Evolutionary conservation across 1,284 basidiomycete species (phyloP), one percentile per base, ranked within the genome.

Genomic region (Leccinum angustisporum): DNA sequence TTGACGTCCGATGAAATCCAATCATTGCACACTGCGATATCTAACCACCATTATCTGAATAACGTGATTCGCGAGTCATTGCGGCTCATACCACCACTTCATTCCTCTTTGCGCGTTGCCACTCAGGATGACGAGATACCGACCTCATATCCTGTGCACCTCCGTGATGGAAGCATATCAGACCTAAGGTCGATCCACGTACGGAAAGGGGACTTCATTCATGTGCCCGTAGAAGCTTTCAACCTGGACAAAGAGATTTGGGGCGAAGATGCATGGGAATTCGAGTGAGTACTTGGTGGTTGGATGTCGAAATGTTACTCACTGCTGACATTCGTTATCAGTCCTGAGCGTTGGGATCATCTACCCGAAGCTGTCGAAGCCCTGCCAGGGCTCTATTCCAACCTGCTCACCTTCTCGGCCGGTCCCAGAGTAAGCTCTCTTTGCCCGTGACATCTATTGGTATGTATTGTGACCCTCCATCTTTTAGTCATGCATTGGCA

Each of bases 321-420:
- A 61, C 57, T 51, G 40, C 27, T 5, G 6, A 33, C 14, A 31
- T 61, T 48, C 56, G 43, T 62, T 52, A 50, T 53, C 65, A 92
- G 91, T 55, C 91, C 91, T 10, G 88, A 92, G 63, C 78, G 91
- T 51, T 93, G 91, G 91, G 83, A 91, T 68, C 79, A 84, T 63
- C 80, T 92, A 0, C 88, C 91, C 0, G 86, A 90, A 59, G 76
- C 79, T 36, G 90, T 83, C 2, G 70, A 76, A 27, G 74, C 79
- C 18, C 77, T 86, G 54, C 91, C 91, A 27, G 90, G 91, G 2
- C 69, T 92, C 51, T 91, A 86, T 71, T 81, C 84, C 25, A 87
- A 89, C 68, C 82, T 84, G 1, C 75, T 93, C 57, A 86, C 86
- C 1, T 93, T 93, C 71, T 92, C 90, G 5, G 85, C 86, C 33